These are phyloP conservation scores for Vitis vinifera DNA, from an alignment of 164 flowering plant species.

Conservation along the genomic window DNA sequence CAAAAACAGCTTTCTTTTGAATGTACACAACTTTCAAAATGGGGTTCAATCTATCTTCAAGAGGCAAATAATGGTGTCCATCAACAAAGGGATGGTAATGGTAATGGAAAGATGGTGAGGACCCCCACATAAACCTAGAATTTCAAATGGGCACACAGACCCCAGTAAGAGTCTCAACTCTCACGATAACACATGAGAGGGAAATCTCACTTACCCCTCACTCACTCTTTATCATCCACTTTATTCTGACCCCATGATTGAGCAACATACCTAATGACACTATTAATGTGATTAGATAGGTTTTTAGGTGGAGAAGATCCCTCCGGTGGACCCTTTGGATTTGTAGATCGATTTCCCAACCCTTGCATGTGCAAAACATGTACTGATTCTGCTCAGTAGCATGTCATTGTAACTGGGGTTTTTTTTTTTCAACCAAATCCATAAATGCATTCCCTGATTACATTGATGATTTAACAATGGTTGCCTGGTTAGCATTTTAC, in stretches of 20 bases:
- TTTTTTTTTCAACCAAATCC: neutral
- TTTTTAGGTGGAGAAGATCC: neutral
- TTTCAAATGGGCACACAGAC: neutral
- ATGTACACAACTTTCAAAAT: neutral
- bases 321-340: too few relatives aligned
- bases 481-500: neutral
- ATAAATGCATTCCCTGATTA: neutral
- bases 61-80: constrained; percentile 7
- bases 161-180: neutral
- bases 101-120: constrained; percentile 5
- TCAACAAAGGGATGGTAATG: neutral
- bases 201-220: neutral
- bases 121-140: constrained; percentile 4
- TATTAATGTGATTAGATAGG: neutral
- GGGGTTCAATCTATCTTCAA: neutral
- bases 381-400: too few relatives aligned
- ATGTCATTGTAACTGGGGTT: too few relatives aligned
- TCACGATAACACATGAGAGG: neutral
- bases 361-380: neutral
- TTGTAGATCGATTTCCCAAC: neutral
- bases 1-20: neutral
- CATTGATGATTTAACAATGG: neutral
- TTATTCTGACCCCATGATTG: too few relatives aligned
- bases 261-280: too few relatives aligned
- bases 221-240: too few relatives aligned